These are phyloP conservation scores for Entamoeba invadens DNA, from an alignment of 208 protist genomes.

Conservation along the genomic window DNA sequence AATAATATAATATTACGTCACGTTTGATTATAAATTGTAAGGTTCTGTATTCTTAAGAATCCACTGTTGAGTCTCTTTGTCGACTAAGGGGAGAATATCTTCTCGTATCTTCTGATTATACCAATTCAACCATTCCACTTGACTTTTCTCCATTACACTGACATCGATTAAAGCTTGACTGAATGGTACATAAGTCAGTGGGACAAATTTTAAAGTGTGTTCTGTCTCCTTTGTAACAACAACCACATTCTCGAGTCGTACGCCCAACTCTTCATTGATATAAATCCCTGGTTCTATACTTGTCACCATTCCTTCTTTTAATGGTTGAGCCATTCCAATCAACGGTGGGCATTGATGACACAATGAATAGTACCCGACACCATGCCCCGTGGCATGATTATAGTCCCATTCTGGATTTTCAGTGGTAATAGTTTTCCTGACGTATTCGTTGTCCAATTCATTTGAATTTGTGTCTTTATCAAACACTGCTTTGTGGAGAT, in stretches of 20 bases:
- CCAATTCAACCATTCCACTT: not conserved
- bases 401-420: slow-evolving; percentile 25
- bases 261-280: not conserved
- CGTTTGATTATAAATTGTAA: not conserved
- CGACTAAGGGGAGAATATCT: not conserved
- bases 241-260: slow-evolving; percentile 7
- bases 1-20: not conserved
- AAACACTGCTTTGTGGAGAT: not conserved
- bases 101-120: not conserved
- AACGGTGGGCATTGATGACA: slow-evolving; percentile 37
- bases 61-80: not conserved
- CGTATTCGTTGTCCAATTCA: not conserved
- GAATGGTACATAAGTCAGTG: slow-evolving; percentile 7
- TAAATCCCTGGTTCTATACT: slow-evolving; percentile 12
- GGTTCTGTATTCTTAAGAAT: not conserved
- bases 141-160: not conserved
- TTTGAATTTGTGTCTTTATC: not conserved
- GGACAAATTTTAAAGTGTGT: not conserved
- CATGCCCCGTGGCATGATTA: slow-evolving; percentile 41
- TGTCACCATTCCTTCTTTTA: not conserved
- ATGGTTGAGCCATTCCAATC: not conserved
- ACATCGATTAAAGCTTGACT: not conserved
- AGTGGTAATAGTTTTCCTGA: not conserved
- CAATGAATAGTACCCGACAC: slow-evolving; percentile 28
- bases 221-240: not conserved